These are phyloP conservation scores for Silybum marianum DNA, from an alignment of 129 eudicot species.

Conservation along the genomic window DNA sequence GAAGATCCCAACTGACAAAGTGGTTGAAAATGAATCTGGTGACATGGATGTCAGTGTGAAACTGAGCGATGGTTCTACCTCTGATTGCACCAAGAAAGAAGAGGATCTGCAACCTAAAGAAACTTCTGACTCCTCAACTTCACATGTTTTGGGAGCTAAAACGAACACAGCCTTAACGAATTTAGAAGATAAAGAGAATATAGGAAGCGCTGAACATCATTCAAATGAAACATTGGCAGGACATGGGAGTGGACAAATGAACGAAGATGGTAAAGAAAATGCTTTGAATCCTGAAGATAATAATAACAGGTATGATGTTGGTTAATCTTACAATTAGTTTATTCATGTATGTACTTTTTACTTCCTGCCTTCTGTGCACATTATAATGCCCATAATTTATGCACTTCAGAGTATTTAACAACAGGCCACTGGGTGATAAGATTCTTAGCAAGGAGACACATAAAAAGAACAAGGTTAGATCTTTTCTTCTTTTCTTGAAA, in stretches of 20 bases:
- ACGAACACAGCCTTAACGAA: neutral
- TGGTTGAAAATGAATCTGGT: conserved; percentile 24
- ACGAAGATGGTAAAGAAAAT: conserved; percentile 75
- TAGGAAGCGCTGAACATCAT: conserved; percentile 15
- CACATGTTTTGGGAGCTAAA: conserved; percentile 31
- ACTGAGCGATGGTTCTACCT: conserved; percentile 24
- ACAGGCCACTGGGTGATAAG: conserved; percentile 39
- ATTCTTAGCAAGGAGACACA: conserved; percentile 41
- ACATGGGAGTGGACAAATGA: conserved; percentile 20
- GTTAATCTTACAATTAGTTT: neutral
- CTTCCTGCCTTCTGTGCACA: conserved; percentile 8
- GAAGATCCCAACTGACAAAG: conserved; percentile 18
- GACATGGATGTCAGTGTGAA: conserved; percentile 18
- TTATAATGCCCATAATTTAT: conserved; percentile 10
- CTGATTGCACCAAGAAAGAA: neutral
- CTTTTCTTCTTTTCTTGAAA: conserved; percentile 3
- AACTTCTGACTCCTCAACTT: conserved; percentile 7
- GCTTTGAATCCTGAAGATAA: conserved; percentile 47
- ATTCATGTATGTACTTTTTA: conserved; percentile 10
- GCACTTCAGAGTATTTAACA: conserved; percentile 26
- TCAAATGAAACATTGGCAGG: conserved; percentile 26
- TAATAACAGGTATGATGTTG: conserved; percentile 55
- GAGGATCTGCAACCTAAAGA: conserved; percentile 22
- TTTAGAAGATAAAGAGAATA: conserved; percentile 35
- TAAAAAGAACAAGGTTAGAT: conserved; percentile 44